Percentiles rank a stretch among this genome's conserved stretches.
Conservation (phyloP, 768 basidiomycete genomes). For the Amanita muscaria region DNA sequence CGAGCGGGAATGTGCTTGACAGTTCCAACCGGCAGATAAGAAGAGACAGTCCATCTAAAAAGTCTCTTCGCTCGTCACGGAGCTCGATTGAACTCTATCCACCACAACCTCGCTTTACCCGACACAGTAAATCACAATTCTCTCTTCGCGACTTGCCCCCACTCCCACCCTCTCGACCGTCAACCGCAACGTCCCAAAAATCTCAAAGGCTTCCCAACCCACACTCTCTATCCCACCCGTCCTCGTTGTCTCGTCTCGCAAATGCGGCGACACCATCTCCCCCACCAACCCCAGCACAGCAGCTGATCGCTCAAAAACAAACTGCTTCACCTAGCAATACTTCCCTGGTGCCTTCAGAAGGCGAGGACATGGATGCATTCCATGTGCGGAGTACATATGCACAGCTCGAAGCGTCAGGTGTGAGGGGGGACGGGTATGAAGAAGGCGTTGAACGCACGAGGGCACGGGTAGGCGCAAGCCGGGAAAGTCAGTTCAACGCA, state of each 20-base stretch:
- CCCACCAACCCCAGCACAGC: not conserved
- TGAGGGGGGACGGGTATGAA: slow-evolving; percentile 89
- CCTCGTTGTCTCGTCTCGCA: not conserved
- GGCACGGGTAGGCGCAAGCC: slow-evolving; percentile 49
- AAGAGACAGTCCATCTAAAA: slow-evolving; percentile 20
- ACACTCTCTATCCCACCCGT: not conserved
- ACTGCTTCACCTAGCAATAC: slow-evolving; percentile 32
- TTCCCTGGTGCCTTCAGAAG: slow-evolving; percentile 64
- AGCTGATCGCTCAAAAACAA: slow-evolving; percentile 4
- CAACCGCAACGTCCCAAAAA: not conserved
- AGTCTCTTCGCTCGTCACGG: slow-evolving; percentile 26
- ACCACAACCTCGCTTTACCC: not conserved
- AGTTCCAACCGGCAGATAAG: slow-evolving; percentile 16
- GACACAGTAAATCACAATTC: slow-evolving; percentile 14
- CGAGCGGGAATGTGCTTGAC: slow-evolving; percentile 14
- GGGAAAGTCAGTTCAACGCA: slow-evolving; percentile 51
- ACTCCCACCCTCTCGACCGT: slow-evolving; percentile 19
- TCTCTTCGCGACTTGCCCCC: slow-evolving; percentile 25
- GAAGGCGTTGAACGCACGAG: slow-evolving; percentile 92
- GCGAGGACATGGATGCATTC: slow-evolving; percentile 75
- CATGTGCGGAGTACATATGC: slow-evolving; percentile 86
- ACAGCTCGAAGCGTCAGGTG: slow-evolving; percentile 80
- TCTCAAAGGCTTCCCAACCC: slow-evolving; percentile 3
- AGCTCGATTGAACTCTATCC: slow-evolving; percentile 17
- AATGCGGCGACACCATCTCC: not conserved